Conservation (phyloP, 257 asterid species). For the Osmanthus fragrans region DNA sequence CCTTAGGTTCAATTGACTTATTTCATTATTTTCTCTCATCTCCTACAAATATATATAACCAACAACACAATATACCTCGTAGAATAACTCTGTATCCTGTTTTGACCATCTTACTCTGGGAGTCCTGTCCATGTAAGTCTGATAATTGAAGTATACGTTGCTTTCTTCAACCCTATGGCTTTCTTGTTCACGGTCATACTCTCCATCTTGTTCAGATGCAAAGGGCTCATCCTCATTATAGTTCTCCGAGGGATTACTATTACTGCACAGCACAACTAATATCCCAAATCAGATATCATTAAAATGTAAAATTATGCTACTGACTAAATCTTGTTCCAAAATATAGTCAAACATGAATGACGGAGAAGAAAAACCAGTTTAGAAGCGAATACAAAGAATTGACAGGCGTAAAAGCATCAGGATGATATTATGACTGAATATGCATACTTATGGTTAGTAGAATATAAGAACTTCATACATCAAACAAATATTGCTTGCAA, state of each 20-base stretch:
- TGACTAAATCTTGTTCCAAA: constrained; percentile 1
- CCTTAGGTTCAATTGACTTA: not conserved
- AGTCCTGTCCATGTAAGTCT: constrained; percentile 71
- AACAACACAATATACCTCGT: constrained; percentile 53
- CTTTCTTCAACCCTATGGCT: constrained; percentile 45
- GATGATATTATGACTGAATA: not conserved
- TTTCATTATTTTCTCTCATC: not conserved
- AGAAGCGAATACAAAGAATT: constrained; percentile 2
- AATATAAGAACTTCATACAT: not conserved
- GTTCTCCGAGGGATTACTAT: constrained; percentile 37
- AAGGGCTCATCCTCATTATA: constrained; percentile 42
- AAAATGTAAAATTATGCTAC: not conserved
- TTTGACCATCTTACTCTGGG: constrained; percentile 75
- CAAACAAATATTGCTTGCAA: not conserved
- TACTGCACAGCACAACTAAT: constrained; percentile 43
- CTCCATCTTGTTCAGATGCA: constrained; percentile 38
- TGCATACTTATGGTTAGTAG: not conserved
- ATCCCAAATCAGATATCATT: constrained; percentile 19
- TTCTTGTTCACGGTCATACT: constrained; percentile 40
- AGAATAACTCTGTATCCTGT: constrained; percentile 85
- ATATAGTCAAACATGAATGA: not conserved
- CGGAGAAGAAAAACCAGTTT: not conserved
- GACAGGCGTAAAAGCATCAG: not conserved
- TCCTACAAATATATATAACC: not conserved
- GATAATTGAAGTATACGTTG: constrained; percentile 63